Percentiles rank a stretch among this genome's conserved stretches.
phyloP scores from a whole-genome alignment of 179 eudicot species.

The Drosera spatulata region DNA sequence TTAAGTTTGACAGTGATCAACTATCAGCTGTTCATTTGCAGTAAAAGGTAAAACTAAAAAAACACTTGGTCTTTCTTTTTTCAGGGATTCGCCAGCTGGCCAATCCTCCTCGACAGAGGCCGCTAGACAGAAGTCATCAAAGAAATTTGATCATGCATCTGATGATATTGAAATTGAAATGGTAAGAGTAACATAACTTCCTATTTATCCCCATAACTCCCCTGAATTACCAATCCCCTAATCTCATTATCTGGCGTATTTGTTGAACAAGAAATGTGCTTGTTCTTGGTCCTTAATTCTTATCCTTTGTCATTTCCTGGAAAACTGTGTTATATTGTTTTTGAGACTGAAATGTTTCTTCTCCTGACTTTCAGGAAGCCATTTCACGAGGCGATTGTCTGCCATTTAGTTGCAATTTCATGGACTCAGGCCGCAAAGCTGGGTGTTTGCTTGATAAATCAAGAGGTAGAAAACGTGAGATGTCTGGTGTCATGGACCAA shows the following conservation, averaged over 20 bases:
- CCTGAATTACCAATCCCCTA: neutral
- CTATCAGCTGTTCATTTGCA: neutral
- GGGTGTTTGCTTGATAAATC: slow-evolving; percentile 15
- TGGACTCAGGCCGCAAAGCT: slow-evolving; percentile 23
- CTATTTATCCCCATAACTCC: neutral
- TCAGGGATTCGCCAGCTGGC: slow-evolving; percentile 29
- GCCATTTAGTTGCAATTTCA: slow-evolving; percentile 16
- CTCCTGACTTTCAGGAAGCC: slow-evolving; percentile 17
- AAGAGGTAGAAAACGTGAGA: slow-evolving; percentile 14
- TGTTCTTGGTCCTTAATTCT: too few species aligned
- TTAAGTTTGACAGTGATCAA: too few species aligned
- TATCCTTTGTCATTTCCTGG: too few species aligned
- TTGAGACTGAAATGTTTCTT: too few species aligned
- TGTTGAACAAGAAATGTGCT: too few species aligned
- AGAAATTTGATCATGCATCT: slow-evolving; percentile 24
- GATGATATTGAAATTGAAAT: slow-evolving; percentile 27
- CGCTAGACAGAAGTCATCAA: slow-evolving; percentile 22
- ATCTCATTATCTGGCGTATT: too few species aligned
- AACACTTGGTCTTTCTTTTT: slow-evolving; percentile 7
- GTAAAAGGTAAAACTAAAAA: slow-evolving; percentile 4
- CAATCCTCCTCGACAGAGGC: slow-evolving; percentile 30
- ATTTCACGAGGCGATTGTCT: slow-evolving; percentile 24
- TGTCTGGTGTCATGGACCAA: slow-evolving; percentile 12
- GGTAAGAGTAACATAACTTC: slow-evolving; percentile 23
- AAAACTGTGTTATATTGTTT: too few species aligned